A percentile compares a stretch with the other conserved stretches of the same genome.
phyloP scores from a whole-genome alignment of 371 early-diverging fungal genomes.

The Basidiobolus meristosporus region DNA sequence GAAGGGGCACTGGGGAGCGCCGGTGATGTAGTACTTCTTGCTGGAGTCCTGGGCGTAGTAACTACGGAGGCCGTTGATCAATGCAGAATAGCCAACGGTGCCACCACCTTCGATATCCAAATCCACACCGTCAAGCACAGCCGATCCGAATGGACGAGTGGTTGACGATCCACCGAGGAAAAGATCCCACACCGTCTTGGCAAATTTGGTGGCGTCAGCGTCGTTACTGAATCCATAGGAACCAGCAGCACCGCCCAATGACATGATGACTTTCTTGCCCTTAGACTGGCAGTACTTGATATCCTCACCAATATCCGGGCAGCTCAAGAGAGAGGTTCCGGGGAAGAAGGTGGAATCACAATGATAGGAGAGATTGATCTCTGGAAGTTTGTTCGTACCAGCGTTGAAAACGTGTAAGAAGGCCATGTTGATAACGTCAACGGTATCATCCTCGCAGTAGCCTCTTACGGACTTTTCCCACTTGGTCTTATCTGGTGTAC shows the following conservation, averaged over 20 bases:
- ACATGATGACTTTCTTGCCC: slow-evolving; percentile 37
- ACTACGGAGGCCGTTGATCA: slow-evolving; percentile 23
- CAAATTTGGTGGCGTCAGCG: slow-evolving; percentile 22
- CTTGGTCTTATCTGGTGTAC: slow-evolving; percentile 2
- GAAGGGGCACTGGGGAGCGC: slow-evolving; percentile 59
- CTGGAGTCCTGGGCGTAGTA: slow-evolving; percentile 13
- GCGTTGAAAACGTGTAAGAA: slow-evolving; percentile 41
- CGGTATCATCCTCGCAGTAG: slow-evolving; percentile 32
- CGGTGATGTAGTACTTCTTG: slow-evolving; percentile 36
- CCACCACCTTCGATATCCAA: slow-evolving; percentile 47
- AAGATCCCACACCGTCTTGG: slow-evolving; percentile 34
- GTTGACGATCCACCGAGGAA: slow-evolving; percentile 24
- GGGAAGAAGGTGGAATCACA: slow-evolving; percentile 16
- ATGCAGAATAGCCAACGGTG: slow-evolving; percentile 16
- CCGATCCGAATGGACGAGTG: slow-evolving; percentile 35
- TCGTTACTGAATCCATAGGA: slow-evolving; percentile 28
- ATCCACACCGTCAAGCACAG: slow-evolving; percentile 42
- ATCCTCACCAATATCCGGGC: slow-evolving; percentile 33
- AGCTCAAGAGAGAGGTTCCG: slow-evolving; percentile 24
- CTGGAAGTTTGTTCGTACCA: slow-evolving; percentile 13
- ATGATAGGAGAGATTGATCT: slow-evolving; percentile 33
- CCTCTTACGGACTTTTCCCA: slow-evolving; percentile 17
- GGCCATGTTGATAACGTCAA: slow-evolving; percentile 30
- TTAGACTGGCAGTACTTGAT: slow-evolving; percentile 35
- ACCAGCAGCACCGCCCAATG: slow-evolving; percentile 48